phyloP scores from a whole-genome alignment of 768 basidiomycete species.

The Dioszegia aurantiaca region DNA sequence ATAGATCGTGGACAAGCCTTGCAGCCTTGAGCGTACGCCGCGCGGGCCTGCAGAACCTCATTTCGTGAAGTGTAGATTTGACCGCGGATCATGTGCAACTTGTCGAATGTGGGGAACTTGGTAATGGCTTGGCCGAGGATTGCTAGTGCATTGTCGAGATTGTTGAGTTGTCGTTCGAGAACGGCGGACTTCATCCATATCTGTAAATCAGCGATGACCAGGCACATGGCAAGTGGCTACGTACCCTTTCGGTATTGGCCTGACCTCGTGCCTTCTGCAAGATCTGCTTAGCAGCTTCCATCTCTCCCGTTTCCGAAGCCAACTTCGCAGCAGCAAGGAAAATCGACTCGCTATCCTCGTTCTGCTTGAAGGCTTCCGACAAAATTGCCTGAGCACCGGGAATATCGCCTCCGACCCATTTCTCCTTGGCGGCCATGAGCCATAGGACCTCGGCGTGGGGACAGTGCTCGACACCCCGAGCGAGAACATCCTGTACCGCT shows the following conservation, averaged over 20 bases:
- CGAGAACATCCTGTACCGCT: conserved; percentile 74
- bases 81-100: conserved; percentile 95
- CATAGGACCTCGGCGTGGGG: conserved; percentile 94
- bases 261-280: conserved; percentile 83
- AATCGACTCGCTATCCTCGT: conserved; percentile 94
- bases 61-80: conserved; percentile 68
- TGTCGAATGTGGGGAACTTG: conserved; percentile 85
- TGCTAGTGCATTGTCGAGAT: conserved; percentile 67
- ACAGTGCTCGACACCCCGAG: conserved; percentile 79
- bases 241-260: conserved; percentile 83
- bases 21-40: conserved; percentile 75
- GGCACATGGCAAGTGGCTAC: neutral
- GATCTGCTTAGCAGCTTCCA: conserved; percentile 78
- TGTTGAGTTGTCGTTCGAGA: conserved; percentile 86
- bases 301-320: conserved; percentile 91
- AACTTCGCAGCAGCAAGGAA: conserved; percentile 97
- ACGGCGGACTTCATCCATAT: conserved; percentile 99
- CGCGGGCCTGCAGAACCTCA: conserved; percentile 67
- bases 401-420: conserved; percentile 86
- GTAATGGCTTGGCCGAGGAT: conserved; percentile 67
- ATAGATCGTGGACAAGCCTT: conserved; percentile 83
- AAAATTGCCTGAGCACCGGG: conserved; percentile 85
- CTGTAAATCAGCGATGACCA: neutral
- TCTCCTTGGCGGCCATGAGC: conserved; percentile 98
- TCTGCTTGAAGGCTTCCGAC: conserved; percentile 84